These are phyloP conservation scores for Mrakia frigida DNA, from an alignment of 768 basidiomycete genomes.

Conservation along the genomic window DNA sequence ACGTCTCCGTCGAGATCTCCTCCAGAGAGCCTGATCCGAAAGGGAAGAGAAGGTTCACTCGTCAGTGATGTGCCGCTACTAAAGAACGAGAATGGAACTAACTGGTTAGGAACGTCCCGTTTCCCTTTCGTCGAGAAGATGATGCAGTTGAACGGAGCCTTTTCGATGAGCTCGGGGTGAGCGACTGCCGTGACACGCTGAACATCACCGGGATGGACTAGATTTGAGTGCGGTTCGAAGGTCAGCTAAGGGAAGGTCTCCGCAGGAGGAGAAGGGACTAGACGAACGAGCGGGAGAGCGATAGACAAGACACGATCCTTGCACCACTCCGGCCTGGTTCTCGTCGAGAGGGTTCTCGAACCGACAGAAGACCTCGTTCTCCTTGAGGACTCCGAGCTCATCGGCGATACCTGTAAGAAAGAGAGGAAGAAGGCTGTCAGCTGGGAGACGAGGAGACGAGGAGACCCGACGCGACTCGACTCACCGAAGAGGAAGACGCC, in stretches of 20 bases:
- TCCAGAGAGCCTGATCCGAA: slow-evolving; percentile 21
- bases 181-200: slow-evolving; percentile 14
- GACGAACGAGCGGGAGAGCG: slow-evolving; percentile 18
- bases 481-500: slow-evolving; percentile 24
- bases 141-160: slow-evolving; percentile 23
- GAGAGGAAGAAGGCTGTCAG: no score
- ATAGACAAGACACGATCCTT: slow-evolving; percentile 17
- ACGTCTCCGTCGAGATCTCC: slow-evolving; percentile 25
- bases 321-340: neutral
- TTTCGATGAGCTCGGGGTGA: slow-evolving; percentile 23
- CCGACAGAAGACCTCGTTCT: slow-evolving; percentile 24
- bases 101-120: slow-evolving; percentile 20
- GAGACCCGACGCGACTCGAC: no score
- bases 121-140: slow-evolving; percentile 21
- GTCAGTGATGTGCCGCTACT: neutral
- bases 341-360: neutral
- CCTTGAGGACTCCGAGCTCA: slow-evolving; percentile 20
- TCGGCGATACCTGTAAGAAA: slow-evolving; percentile 3
- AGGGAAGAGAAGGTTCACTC: neutral
- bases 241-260: neutral
- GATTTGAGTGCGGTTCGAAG: no score
- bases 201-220: slow-evolving; percentile 25
- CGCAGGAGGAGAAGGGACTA: neutral
- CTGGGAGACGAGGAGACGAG: no score
- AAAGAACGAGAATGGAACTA: neutral